phyloP scores from a whole-genome alignment of 495 filamentous ascomycete species.

The Aspergillus baeticus region DNA sequence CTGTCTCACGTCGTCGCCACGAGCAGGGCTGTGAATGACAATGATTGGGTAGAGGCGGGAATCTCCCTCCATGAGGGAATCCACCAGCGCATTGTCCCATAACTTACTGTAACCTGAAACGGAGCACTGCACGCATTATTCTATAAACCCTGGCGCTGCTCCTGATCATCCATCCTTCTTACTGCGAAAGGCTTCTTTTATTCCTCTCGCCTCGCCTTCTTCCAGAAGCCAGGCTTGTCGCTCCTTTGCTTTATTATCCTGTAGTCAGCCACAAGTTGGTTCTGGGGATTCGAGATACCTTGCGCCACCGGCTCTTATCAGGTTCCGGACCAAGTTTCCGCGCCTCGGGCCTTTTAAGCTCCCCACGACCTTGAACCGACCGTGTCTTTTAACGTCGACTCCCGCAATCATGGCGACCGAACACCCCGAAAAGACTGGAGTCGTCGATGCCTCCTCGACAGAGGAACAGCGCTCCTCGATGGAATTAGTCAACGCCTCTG shows the following conservation, averaged over 20 bases:
- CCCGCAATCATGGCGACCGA: constrained; percentile 2
- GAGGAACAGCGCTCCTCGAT: constrained; percentile 8
- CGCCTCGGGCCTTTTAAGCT: not conserved
- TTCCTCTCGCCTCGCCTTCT: not conserved
- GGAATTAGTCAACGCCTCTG: constrained; percentile 16
- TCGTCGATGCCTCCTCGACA: constrained; percentile 1
- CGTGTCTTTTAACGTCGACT: not conserved
- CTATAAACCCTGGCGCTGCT: constrained; percentile 2
- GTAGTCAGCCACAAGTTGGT: not conserved
- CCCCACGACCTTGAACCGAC: not conserved
- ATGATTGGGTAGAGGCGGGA: not conserved
- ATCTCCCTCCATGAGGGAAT: not conserved
- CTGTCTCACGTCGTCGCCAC: not conserved
- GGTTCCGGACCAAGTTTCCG: not conserved
- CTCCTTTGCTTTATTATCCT: not conserved
- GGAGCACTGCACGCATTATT: not conserved
- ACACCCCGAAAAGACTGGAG: not conserved
- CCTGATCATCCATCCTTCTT: not conserved
- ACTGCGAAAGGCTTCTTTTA: not conserved
- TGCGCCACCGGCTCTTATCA: constrained; percentile 5
- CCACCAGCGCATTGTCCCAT: not conserved
- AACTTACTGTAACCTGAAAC: not conserved
- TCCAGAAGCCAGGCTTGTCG: not conserved
- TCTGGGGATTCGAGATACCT: not conserved
- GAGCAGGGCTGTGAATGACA: not conserved